These are phyloP conservation scores for Cryphonectria radicalis DNA, from an alignment of 2,329 filamentous ascomycete species.

Conservation along the genomic window DNA sequence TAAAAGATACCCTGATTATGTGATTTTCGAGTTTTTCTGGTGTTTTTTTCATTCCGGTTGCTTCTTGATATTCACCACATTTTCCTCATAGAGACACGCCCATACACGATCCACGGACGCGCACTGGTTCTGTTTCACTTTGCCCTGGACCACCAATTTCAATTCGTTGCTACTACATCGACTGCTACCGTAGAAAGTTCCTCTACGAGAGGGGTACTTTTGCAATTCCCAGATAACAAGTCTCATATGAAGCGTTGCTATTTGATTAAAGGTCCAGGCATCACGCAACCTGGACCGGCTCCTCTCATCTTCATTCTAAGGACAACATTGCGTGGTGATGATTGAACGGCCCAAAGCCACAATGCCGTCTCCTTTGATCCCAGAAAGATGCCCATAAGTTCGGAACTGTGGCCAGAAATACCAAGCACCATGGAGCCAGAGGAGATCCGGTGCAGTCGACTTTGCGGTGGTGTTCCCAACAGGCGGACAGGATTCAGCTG, in stretches of 20 bases:
- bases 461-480: background rate
- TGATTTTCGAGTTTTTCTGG: background rate
- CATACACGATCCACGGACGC: background rate
- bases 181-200: background rate
- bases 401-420: too few species aligned
- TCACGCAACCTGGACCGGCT: too few species aligned
- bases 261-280: too few species aligned
- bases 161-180: background rate
- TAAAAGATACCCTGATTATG: background rate
- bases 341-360: too few species aligned
- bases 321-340: too few species aligned
- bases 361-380: too few species aligned
- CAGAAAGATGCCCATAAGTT: too few species aligned
- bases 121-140: slow-evolving; percentile 1
- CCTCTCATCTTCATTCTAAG: too few species aligned
- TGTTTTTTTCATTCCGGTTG: slow-evolving; percentile 17
- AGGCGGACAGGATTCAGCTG: background rate
- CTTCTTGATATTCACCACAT: slow-evolving; percentile 1
- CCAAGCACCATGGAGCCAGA: too few species aligned
- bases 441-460: background rate
- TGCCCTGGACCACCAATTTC: background rate
- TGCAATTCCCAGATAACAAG: background rate
- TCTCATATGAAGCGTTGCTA: background rate
- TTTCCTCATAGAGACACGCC: background rate
- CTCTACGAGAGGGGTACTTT: background rate